Evolutionary conservation across 371 early-diverging fungal genomes (phyloP).

Genomic region (Parasitella parasitica): DNA sequence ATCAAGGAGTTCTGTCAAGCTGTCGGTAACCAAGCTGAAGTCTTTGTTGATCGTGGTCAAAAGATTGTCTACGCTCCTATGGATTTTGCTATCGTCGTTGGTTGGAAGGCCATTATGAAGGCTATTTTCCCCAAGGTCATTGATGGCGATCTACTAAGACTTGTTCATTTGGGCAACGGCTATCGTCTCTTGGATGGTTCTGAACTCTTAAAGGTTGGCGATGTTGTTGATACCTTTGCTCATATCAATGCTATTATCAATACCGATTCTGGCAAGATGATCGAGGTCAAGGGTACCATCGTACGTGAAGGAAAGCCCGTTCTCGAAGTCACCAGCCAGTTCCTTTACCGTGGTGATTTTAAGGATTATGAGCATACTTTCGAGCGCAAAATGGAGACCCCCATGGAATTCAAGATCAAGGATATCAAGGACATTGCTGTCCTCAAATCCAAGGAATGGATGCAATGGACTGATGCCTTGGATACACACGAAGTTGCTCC

Average conservation of each 20-base stretch:
- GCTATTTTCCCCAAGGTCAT: slow-evolving; percentile 93
- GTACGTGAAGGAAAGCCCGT: slow-evolving; percentile 64
- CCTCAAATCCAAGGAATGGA: slow-evolving; percentile 89
- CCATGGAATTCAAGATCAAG: slow-evolving; percentile 75
- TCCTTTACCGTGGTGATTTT: slow-evolving; percentile 92
- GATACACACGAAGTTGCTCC: slow-evolving; percentile 65
- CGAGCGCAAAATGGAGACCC: slow-evolving; percentile 80
- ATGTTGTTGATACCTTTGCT: slow-evolving; percentile 78
- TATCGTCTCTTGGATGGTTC: slow-evolving; percentile 84
- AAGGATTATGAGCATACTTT: slow-evolving; percentile 84
- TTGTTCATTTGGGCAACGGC: slow-evolving; percentile 94
- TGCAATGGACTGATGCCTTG: slow-evolving; percentile 70
- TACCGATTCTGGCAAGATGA: slow-evolving; percentile 88
- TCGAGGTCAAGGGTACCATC: slow-evolving; percentile 83
- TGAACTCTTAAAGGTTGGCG: slow-evolving; percentile 82
- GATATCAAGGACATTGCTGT: slow-evolving; percentile 86
- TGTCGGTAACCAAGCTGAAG: slow-evolving; percentile 90
- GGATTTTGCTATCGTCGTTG: slow-evolving; percentile 94
- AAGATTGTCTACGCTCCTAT: slow-evolving; percentile 79
- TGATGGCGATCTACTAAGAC: slow-evolving; percentile 88
- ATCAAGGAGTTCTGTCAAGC: slow-evolving; percentile 85
- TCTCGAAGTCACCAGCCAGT: slow-evolving; percentile 78
- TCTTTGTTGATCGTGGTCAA: slow-evolving; percentile 73
- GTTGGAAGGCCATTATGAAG: slow-evolving; percentile 93
- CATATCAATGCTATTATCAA: slow-evolving; percentile 80